These are phyloP conservation scores for Serendipita sp. DNA, from an alignment of 768 basidiomycete species.

Conservation along the genomic window DNA sequence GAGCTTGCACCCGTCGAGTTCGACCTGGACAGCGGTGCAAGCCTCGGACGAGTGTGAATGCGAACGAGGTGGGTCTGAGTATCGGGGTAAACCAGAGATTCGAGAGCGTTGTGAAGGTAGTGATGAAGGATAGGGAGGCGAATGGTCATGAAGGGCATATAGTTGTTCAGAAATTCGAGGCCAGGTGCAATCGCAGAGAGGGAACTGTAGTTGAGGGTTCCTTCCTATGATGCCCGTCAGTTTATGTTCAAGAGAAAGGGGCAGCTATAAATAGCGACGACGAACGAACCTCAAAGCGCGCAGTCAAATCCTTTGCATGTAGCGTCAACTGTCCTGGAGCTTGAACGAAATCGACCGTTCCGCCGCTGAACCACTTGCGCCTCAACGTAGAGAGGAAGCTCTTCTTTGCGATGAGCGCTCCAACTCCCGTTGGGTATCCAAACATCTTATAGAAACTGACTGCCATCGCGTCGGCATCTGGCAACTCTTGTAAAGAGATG, in stretches of 20 bases:
- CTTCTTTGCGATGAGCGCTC: slow-evolving; percentile 61
- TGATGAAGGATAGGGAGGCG: slow-evolving; percentile 56
- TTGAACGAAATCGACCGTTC: slow-evolving; percentile 69
- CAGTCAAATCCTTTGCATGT: slow-evolving; percentile 39
- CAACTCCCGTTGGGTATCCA: slow-evolving; percentile 73
- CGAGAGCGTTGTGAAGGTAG: slow-evolving; percentile 43
- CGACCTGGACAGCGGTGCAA: slow-evolving; percentile 22
- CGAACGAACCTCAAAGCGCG: slow-evolving; percentile 60
- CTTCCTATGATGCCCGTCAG: slow-evolving; percentile 42
- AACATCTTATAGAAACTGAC: slow-evolving; percentile 87
- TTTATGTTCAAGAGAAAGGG: background rate
- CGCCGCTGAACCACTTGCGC: slow-evolving; percentile 76
- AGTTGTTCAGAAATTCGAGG: slow-evolving; percentile 59
- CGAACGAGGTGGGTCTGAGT: slow-evolving; percentile 46
- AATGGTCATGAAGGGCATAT: slow-evolving; percentile 66
- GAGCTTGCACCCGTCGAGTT: slow-evolving; percentile 30
- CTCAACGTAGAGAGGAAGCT: slow-evolving; percentile 42
- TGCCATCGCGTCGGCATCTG: slow-evolving; percentile 61
- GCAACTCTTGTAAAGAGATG: slow-evolving; percentile 48
- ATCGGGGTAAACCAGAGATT: slow-evolving; percentile 43
- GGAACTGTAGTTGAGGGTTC: slow-evolving; percentile 69
- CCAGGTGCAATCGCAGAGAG: slow-evolving; percentile 65
- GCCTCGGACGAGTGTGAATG: slow-evolving; percentile 20
- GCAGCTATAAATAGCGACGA: no score
- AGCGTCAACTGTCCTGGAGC: slow-evolving; percentile 62